phyloP scores from a whole-genome alignment of 2,329 filamentous ascomycete genomes.

The Colletotrichum agaves region DNA sequence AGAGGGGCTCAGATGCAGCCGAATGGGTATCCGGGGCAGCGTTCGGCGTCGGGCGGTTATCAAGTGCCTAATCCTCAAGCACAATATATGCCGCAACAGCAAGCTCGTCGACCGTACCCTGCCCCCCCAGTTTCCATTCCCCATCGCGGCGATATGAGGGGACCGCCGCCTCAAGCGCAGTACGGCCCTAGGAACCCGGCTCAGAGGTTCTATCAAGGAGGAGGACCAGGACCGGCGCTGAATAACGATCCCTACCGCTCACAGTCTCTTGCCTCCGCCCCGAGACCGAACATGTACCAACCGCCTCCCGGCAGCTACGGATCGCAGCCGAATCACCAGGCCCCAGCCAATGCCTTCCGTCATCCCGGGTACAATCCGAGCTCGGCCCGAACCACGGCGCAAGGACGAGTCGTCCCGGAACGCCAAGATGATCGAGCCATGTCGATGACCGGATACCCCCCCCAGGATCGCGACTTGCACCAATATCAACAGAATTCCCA shows the following conservation, averaged over 20 bases:
- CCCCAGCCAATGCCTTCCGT: conserved; percentile 80
- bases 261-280: conserved; percentile 86
- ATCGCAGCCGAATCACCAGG: conserved; percentile 53
- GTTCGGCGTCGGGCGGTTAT: conserved; percentile 61
- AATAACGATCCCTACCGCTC: conserved; percentile 90
- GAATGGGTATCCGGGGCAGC: conserved; percentile 54
- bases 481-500: conserved; percentile 60
- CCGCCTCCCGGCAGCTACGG: conserved; percentile 68
- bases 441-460: conserved; percentile 85
- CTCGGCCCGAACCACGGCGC: conserved; percentile 84
- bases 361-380: conserved; percentile 78
- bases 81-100: conserved; percentile 60
- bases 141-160: conserved; percentile 63
- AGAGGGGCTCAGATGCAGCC: conserved; percentile 50
- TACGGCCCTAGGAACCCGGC: conserved; percentile 53
- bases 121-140: conserved; percentile 61
- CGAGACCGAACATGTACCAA: conserved; percentile 79
- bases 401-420: conserved; percentile 91
- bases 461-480: conserved; percentile 71
- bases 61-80: conserved; percentile 55
- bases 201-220: conserved; percentile 71
- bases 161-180: conserved; percentile 51
- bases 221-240: conserved; percentile 74
- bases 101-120: conserved; percentile 57
- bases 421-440: conserved; percentile 92